These are phyloP conservation scores for Lophiotrema nucula DNA, from an alignment of 495 filamentous ascomycete genomes.

Conservation along the genomic window DNA sequence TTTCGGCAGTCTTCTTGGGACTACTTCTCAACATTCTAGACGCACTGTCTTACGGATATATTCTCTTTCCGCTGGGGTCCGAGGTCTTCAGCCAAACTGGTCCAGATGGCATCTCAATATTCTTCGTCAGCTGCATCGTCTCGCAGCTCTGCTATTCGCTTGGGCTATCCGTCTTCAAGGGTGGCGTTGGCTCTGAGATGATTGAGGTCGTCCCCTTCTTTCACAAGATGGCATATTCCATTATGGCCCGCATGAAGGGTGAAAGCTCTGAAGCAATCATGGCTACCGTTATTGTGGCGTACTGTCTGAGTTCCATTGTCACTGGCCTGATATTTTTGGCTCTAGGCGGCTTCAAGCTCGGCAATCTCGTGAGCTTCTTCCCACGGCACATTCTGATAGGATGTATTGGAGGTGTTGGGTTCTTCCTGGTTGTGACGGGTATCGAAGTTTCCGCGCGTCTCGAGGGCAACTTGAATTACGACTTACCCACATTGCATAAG, in stretches of 20 bases:
- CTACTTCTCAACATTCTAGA: conserved; percentile 90
- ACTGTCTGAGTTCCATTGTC: conserved; percentile 84
- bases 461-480: conserved; percentile 77
- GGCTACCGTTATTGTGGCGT: conserved; percentile 88
- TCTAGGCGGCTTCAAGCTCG: conserved; percentile 81
- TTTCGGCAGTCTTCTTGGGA: conserved; percentile 86
- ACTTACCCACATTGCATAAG: conserved; percentile 68
- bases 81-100: conserved; percentile 79
- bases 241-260: conserved; percentile 72
- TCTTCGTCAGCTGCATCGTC: conserved; percentile 95
- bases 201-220: conserved; percentile 98
- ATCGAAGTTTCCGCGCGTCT: conserved; percentile 92
- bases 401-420: conserved; percentile 97
- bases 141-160: conserved; percentile 89
- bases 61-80: conserved; percentile 86
- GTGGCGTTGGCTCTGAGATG: conserved; percentile 95
- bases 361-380: conserved; percentile 92
- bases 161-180: conserved; percentile 81
- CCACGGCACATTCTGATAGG: conserved; percentile 94
- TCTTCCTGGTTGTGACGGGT: conserved; percentile 87
- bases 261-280: conserved; percentile 81
- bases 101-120: conserved; percentile 94
- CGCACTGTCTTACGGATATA: conserved; percentile 89
- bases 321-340: conserved; percentile 88
- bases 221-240: conserved; percentile 92